Evolutionary conservation across 495 filamentous ascomycete genomes (phyloP), one percentile per base, ranked within the genome.

Genomic region (Durotheca rogersii): DNA sequence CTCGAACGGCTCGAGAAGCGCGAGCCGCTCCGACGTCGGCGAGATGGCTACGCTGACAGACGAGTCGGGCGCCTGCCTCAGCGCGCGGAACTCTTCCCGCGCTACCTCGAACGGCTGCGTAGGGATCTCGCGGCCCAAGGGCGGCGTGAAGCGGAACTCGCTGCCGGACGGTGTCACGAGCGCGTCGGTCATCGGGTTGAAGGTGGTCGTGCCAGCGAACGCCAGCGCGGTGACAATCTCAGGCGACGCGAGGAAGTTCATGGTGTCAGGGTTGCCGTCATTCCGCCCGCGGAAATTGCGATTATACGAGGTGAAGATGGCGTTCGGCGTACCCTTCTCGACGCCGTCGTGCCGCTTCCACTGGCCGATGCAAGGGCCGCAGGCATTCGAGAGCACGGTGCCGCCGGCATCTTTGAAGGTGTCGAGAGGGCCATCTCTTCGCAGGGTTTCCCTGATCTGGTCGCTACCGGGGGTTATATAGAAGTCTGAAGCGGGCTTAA

Each of bases 221-320:
- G 87, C 80, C 83, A 98, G 90, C 6, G 93, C 92, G 1, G 93
- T 98, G 51, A 98, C 94, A 27, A 98, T 80, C 67, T 98, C 93
- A 2, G 93, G 93, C 1, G 89, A 93, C 9, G 93, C 91, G 29
- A 98, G 81, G 76, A 98, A 98, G 77, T 97, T 97, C 92, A 96
- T 95, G 23, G 93, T 98, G 15, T 83, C 80, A 7, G 86, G 84
- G 75, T 97, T 97, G 53, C 93, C 93, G 62, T 98, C 93, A 66
- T 98, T 98, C 43, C 93, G 87, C 45, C 89, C 92, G 51, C 86
- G 89, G 79, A 98, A 98, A 73, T 98, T 98, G 51, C 93, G 87
- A 80, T 98, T 98, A 73, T 96, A 98, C 5, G 89, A 95, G 20
- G 89, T 92, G 67, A 98, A 81, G 60, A 98, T 96, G 38, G 93